Percentiles rank a stretch among this genome's conserved stretches.
Evolutionary conservation across 1,284 basidiomycete species (phyloP).

Genomic region (Farysia itapuensis): DNA sequence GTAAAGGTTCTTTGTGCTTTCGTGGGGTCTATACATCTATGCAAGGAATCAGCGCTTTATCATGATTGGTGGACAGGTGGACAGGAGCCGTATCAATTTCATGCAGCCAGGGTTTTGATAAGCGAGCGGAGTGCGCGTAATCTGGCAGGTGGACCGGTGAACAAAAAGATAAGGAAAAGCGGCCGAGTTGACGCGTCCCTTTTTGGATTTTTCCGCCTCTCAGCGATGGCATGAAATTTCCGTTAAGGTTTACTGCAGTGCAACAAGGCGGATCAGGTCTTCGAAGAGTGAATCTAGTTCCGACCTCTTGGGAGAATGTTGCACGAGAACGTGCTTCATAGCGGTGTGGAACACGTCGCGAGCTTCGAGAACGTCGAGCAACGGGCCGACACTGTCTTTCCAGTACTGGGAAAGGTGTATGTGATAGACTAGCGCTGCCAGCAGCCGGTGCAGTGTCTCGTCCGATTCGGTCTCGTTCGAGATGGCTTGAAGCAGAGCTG

Average conservation of each 20-base stretch:
- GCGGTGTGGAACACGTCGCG: slow-evolving; percentile 4
- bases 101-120: too few species aligned
- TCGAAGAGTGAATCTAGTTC: slow-evolving; percentile 12
- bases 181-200: too few species aligned
- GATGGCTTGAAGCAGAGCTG: slow-evolving; percentile 75
- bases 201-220: too few species aligned
- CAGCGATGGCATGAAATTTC: too few species aligned
- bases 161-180: too few species aligned
- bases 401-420: slow-evolving; percentile 67
- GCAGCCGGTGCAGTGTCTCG: slow-evolving; percentile 70
- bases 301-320: slow-evolving; percentile 12
- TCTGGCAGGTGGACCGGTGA: too few species aligned
- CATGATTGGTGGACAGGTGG: too few species aligned
- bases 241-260: slow-evolving; percentile 1
- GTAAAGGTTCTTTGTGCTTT: too few species aligned
- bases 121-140: too few species aligned
- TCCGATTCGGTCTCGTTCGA: slow-evolving; percentile 71
- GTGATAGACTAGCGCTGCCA: slow-evolving; percentile 73
- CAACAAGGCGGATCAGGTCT: slow-evolving; percentile 14
- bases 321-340: slow-evolving; percentile 4
- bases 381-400: slow-evolving; percentile 67
- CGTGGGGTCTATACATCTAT: too few species aligned
- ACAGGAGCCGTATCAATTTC: too few species aligned
- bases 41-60: too few species aligned
- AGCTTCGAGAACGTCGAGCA: slow-evolving; percentile 72